Conservation (phyloP, 192 early-diverging fungal species). For the Coemansia sp. region DNA sequence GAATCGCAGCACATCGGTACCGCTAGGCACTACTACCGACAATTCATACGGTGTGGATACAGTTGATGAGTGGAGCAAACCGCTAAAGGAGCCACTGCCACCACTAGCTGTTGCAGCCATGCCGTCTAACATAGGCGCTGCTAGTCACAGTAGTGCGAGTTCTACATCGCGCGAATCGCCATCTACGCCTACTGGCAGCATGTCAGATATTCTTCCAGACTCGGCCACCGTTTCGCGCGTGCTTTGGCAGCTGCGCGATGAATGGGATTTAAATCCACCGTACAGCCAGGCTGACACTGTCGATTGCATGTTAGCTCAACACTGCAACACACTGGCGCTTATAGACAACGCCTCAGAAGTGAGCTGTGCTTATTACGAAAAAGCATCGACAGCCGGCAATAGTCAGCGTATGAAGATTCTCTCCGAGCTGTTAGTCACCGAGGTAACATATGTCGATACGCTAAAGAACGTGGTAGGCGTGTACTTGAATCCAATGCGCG, state of each 20-base stretch:
- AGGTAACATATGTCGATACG: constrained; percentile 83
- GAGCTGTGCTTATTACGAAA: constrained; percentile 28
- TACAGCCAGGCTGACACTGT: constrained; percentile 24
- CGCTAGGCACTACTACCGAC: constrained; percentile 9
- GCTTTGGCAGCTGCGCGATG: constrained; percentile 49
- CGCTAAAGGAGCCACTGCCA: neutral
- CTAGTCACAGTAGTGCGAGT: constrained; percentile 17
- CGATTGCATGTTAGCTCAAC: neutral
- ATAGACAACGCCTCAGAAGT: neutral
- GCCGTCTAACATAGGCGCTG: neutral
- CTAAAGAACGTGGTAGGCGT: constrained; percentile 69
- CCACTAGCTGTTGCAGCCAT: neutral
- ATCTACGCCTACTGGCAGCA: constrained; percentile 21
- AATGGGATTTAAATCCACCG: constrained; percentile 49
- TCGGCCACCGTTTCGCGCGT: constrained; percentile 27
- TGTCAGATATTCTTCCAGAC: constrained; percentile 22
- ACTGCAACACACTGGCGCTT: neutral
- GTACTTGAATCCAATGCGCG: constrained; percentile 59
- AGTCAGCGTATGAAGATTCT: constrained; percentile 64
- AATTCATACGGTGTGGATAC: neutral
- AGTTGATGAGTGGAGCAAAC: no score
- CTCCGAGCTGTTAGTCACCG: constrained; percentile 78
- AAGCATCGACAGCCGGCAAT: constrained; percentile 21
- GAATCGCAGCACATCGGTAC: neutral
- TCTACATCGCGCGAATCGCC: constrained; percentile 29